phyloP scores from a whole-genome alignment of 306 rosid genomes.

The Gynostemma pentaphyllum region DNA sequence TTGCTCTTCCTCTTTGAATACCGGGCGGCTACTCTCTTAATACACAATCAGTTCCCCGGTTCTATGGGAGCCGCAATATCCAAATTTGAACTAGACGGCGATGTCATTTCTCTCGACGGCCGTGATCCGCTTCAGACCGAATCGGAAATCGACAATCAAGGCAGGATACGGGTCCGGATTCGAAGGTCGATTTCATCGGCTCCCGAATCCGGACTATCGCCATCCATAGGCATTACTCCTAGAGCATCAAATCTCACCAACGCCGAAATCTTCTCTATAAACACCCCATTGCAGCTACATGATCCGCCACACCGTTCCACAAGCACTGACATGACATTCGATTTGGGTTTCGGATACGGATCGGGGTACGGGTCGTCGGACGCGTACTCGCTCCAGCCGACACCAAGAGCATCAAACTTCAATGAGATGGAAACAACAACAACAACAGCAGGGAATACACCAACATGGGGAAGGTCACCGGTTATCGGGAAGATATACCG shows the following conservation, averaged over 20 bases:
- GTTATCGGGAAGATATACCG: slow-evolving; percentile 17
- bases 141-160: slow-evolving; percentile 19
- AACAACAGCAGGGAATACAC: slow-evolving; percentile 18
- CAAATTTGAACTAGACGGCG: slow-evolving; percentile 24
- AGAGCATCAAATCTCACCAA: slow-evolving; percentile 33
- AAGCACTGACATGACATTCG: background rate
- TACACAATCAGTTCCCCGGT: slow-evolving; percentile 26
- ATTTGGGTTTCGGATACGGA: slow-evolving; percentile 12
- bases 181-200: slow-evolving; percentile 20
- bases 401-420: slow-evolving; percentile 28
- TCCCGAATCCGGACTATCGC: slow-evolving; percentile 14
- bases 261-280: slow-evolving; percentile 34
- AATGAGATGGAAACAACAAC: slow-evolving; percentile 22
- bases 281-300: slow-evolving; percentile 15
- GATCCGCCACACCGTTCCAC: background rate
- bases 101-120: slow-evolving; percentile 30
- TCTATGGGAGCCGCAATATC: slow-evolving; percentile 21
- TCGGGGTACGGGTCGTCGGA: slow-evolving; percentile 32
- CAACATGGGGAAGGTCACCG: slow-evolving; percentile 29
- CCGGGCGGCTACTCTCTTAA: slow-evolving; percentile 26
- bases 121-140: slow-evolving; percentile 22
- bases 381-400: slow-evolving; percentile 35
- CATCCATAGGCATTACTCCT: slow-evolving; percentile 25
- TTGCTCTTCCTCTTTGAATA: slow-evolving; percentile 32
- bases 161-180: slow-evolving; percentile 25